Evolutionary conservation across 352 stramenopile genomes (phyloP).

Genomic region (Pythium periplocum): DNA sequence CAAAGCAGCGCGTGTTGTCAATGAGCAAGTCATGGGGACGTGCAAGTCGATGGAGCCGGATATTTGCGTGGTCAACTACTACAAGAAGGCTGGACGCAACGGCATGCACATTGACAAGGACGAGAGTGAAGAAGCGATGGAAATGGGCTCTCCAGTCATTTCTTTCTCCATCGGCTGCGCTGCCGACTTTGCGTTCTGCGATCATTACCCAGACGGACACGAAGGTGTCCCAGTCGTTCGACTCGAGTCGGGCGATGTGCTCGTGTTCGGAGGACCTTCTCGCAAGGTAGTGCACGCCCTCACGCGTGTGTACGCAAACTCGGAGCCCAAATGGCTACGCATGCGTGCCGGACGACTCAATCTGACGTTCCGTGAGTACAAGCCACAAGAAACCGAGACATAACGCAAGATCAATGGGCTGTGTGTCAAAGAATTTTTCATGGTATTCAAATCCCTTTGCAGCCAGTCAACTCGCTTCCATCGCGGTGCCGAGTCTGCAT

Average conservation of each 20-base stretch:
- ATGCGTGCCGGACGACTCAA: constrained; percentile 64
- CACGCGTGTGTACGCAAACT: constrained; percentile 54
- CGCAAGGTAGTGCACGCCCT: constrained; percentile 59
- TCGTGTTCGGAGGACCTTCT: constrained; percentile 65
- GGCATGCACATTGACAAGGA: constrained; percentile 76
- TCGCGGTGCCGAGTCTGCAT: too few species aligned
- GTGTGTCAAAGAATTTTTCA: too few species aligned
- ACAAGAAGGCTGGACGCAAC: constrained; percentile 68
- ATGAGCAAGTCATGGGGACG: constrained; percentile 40
- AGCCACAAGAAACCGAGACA: constrained; percentile 18
- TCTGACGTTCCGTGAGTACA: constrained; percentile 66
- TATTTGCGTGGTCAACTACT: constrained; percentile 74
- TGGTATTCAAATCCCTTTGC: too few species aligned
- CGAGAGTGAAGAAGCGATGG: constrained; percentile 52
- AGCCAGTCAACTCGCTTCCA: too few species aligned
- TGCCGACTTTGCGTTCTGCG: constrained; percentile 63
- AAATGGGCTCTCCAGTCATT: constrained; percentile 57
- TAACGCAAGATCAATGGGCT: too few species aligned
- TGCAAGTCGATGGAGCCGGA: constrained; percentile 41
- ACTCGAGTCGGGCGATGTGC: constrained; percentile 57
- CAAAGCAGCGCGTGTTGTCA: constrained; percentile 24
- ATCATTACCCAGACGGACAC: constrained; percentile 40
- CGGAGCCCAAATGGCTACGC: constrained; percentile 42
- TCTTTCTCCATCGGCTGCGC: constrained; percentile 65
- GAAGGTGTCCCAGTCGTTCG: constrained; percentile 56